These are phyloP conservation scores for Cystobasidium ongulense DNA, from an alignment of 768 basidiomycete genomes.

Conservation along the genomic window DNA sequence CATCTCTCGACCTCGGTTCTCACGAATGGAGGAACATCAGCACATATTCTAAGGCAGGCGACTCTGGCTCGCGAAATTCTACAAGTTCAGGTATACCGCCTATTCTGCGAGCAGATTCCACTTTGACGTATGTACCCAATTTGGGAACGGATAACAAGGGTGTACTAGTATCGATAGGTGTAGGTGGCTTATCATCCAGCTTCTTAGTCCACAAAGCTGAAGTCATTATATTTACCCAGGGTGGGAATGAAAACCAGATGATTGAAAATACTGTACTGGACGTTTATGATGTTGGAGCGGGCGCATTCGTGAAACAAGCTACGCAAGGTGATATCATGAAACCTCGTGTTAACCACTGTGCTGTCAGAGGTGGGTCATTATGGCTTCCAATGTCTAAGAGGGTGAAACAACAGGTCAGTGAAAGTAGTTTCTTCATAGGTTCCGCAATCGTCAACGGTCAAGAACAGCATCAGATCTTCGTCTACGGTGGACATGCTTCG, in stretches of 20 bases:
- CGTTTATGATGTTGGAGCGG: conserved; percentile 34
- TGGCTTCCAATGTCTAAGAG: neutral
- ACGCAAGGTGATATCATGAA: conserved; percentile 31
- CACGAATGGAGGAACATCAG: neutral
- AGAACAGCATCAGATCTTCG: conserved; percentile 31
- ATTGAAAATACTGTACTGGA: conserved; percentile 33
- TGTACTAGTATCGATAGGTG: conserved; percentile 11
- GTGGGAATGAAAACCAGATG: conserved; percentile 1
- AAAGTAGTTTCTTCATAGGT: neutral
- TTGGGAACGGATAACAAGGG: conserved; percentile 25
- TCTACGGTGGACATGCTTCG: conserved; percentile 36
- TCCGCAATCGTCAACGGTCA: conserved; percentile 34
- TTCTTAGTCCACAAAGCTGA: no score
- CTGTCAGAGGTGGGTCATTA: conserved; percentile 22
- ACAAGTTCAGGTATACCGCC: neutral
- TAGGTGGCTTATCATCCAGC: neutral
- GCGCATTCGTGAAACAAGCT: conserved; percentile 34
- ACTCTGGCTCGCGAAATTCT: conserved; percentile 17
- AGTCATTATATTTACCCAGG: neutral
- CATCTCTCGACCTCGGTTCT: neutral
- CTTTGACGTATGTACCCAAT: conserved; percentile 16
- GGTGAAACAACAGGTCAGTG: neutral
- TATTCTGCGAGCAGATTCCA: conserved; percentile 2
- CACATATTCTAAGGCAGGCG: neutral
- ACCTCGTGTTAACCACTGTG: conserved; percentile 37